Evolutionary conservation across 1,284 basidiomycete species (phyloP).

Genomic region (Fomitiporia mediterranea): DNA sequence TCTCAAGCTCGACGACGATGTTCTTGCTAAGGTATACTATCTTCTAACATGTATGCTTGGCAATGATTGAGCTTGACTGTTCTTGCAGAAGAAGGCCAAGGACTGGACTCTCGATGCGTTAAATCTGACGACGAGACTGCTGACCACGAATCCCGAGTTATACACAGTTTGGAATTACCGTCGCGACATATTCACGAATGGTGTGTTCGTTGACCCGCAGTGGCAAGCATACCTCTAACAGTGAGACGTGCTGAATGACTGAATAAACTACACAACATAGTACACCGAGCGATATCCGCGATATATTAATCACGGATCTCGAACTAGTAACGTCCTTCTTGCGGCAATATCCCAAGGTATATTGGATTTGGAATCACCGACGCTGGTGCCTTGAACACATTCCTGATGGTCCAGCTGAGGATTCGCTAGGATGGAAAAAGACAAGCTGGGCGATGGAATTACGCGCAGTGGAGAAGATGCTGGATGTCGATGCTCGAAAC

Average conservation of each 20-base stretch:
- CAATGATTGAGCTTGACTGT: not conserved
- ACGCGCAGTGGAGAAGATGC: slow-evolving; percentile 82
- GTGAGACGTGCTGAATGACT: slow-evolving; percentile 10
- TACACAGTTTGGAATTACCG: slow-evolving; percentile 95
- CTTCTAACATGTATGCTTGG: slow-evolving; percentile 3
- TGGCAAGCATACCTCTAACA: slow-evolving; percentile 40
- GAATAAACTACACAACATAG: slow-evolving; percentile 35
- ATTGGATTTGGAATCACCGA: slow-evolving; percentile 96
- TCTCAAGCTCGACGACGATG: slow-evolving; percentile 57
- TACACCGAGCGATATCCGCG: slow-evolving; percentile 56
- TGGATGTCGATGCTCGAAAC: slow-evolving; percentile 84
- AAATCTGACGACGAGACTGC: slow-evolving; percentile 66
- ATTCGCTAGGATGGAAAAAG: slow-evolving; percentile 62
- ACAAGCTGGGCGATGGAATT: slow-evolving; percentile 81
- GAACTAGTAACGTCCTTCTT: slow-evolving; percentile 75
- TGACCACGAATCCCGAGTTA: slow-evolving; percentile 84
- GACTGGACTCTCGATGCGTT: slow-evolving; percentile 71
- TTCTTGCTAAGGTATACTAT: slow-evolving; percentile 58
- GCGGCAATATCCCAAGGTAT: slow-evolving; percentile 85
- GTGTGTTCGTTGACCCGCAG: slow-evolving; percentile 52
- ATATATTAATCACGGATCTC: slow-evolving; percentile 69
- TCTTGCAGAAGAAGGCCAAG: slow-evolving; percentile 54
- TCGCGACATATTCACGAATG: slow-evolving; percentile 69
- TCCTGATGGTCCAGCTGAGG: slow-evolving; percentile 62
- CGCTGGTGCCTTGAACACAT: slow-evolving; percentile 88